phyloP scores from a whole-genome alignment of 495 filamentous ascomycete genomes.

The Achaetomiella virescens region DNA sequence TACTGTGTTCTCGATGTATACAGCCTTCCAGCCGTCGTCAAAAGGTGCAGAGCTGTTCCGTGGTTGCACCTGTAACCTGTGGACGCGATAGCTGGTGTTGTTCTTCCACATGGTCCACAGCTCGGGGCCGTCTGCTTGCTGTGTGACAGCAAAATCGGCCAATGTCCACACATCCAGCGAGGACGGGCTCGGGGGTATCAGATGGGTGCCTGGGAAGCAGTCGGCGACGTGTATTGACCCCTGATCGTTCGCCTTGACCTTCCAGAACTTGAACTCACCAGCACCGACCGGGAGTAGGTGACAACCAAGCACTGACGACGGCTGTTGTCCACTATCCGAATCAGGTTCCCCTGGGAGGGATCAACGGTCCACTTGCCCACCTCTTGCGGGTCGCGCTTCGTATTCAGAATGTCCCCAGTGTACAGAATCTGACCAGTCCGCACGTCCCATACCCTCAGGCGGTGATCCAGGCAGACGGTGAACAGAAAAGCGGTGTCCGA shows the following conservation, averaged over 20 bases:
- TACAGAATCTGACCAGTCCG: constrained; percentile 63
- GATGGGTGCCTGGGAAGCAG: constrained; percentile 51
- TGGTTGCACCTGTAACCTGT: constrained; percentile 40
- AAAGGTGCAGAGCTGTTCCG: constrained; percentile 49
- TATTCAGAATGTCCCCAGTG: constrained; percentile 63
- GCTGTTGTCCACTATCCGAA: constrained; percentile 63
- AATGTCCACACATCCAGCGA: constrained; percentile 81
- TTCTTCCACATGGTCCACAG: constrained; percentile 85
- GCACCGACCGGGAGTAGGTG: constrained; percentile 78
- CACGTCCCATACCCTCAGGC: constrained; percentile 79
- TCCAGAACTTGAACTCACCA: constrained; percentile 96
- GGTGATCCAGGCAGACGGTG: constrained; percentile 80
- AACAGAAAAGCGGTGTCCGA: constrained; percentile 56
- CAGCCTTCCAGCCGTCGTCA: constrained; percentile 64
- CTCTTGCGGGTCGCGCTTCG: constrained; percentile 47
- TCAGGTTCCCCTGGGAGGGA: constrained; percentile 61
- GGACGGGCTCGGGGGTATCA: constrained; percentile 62
- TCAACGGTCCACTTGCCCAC: constrained; percentile 65
- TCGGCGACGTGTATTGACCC: constrained; percentile 62
- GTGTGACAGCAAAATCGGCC: constrained; percentile 66
- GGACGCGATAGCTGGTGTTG: constrained; percentile 69
- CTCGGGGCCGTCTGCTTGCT: constrained; percentile 47
- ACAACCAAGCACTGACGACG: constrained; percentile 65
- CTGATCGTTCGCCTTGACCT: constrained; percentile 56
- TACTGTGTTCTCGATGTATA: constrained; percentile 56